phyloP scores from a whole-genome alignment of 768 basidiomycete genomes.

The Agrocybe pediades region DNA sequence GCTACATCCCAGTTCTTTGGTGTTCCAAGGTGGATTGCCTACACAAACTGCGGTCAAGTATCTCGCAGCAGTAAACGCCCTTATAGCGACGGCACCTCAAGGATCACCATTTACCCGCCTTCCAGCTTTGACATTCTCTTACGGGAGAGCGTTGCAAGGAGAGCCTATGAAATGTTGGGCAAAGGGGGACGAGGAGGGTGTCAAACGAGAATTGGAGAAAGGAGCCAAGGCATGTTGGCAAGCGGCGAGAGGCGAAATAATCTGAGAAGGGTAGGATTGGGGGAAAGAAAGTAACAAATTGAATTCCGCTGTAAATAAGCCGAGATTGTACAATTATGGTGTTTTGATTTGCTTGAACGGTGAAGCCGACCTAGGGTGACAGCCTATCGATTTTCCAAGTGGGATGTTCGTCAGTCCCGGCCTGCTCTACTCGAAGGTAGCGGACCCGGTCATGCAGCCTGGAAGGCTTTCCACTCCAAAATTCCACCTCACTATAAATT shows the following conservation, averaged over 20 bases:
- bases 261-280: neutral
- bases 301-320: too few species aligned
- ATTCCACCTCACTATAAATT: slow-evolving; percentile 84
- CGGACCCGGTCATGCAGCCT: slow-evolving; percentile 89
- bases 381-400: slow-evolving; percentile 82
- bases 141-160: slow-evolving; percentile 51
- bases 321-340: neutral
- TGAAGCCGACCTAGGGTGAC: slow-evolving; percentile 52
- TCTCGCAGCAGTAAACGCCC: slow-evolving; percentile 40
- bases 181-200: slow-evolving; percentile 41
- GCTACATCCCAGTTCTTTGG: neutral
- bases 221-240: slow-evolving; percentile 45
- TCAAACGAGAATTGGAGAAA: slow-evolving; percentile 40
- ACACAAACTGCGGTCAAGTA: slow-evolving; percentile 40
- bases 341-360: neutral
- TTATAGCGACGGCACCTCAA: slow-evolving; percentile 33
- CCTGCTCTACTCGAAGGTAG: slow-evolving; percentile 57
- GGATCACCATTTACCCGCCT: slow-evolving; percentile 39
- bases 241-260: slow-evolving; percentile 37
- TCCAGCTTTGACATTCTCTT: slow-evolving; percentile 50
- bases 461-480: slow-evolving; percentile 97
- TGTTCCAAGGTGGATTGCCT: slow-evolving; percentile 41
- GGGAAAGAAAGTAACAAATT: neutral
- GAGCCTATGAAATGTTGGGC: slow-evolving; percentile 50
- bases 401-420: slow-evolving; percentile 45